phyloP scores from a whole-genome alignment of 1,284 basidiomycete genomes.

The Megacollybia platyphylla region DNA sequence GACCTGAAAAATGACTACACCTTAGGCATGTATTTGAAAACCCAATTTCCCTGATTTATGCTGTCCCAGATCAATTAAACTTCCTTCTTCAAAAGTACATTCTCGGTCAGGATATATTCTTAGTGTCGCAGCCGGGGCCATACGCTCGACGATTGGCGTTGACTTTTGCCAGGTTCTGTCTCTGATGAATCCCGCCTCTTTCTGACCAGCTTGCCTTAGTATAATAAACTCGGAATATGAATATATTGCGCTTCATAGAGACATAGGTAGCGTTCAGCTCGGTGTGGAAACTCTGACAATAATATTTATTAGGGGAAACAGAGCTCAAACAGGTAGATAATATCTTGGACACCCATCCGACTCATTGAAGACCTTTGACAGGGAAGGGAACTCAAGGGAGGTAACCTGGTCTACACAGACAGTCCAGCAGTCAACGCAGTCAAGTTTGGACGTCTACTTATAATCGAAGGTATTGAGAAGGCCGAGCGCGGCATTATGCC shows the following conservation, averaged over 20 bases:
- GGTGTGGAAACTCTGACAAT: slow-evolving; percentile 16
- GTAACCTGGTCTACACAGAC: slow-evolving; percentile 50
- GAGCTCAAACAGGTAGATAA: background rate
- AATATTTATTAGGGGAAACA: background rate
- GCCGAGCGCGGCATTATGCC: slow-evolving; percentile 54
- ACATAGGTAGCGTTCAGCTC: slow-evolving; percentile 58
- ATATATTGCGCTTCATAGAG: slow-evolving; percentile 49
- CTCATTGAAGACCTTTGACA: slow-evolving; percentile 6
- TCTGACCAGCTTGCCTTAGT: slow-evolving; percentile 15
- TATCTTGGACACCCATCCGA: background rate
- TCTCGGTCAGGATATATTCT: slow-evolving; percentile 54
- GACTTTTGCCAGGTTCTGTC: slow-evolving; percentile 24
- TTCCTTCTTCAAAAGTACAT: slow-evolving; percentile 57
- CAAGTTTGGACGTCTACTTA: slow-evolving; percentile 52
- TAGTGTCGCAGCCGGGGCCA: slow-evolving; percentile 51
- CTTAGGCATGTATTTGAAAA: slow-evolving; percentile 11
- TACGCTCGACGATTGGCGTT: slow-evolving; percentile 48
- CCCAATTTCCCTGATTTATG: slow-evolving; percentile 33
- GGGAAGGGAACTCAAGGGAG: slow-evolving; percentile 47
- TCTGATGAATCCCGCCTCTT: too few species aligned
- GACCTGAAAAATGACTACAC: too few species aligned
- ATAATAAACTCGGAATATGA: slow-evolving; percentile 56
- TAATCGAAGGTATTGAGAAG: slow-evolving; percentile 58
- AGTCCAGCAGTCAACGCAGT: slow-evolving; percentile 52
- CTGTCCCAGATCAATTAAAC: slow-evolving; percentile 41